These are phyloP conservation scores for Agastache rugosa DNA, from an alignment of 257 asterid genomes.

Conservation along the genomic window DNA sequence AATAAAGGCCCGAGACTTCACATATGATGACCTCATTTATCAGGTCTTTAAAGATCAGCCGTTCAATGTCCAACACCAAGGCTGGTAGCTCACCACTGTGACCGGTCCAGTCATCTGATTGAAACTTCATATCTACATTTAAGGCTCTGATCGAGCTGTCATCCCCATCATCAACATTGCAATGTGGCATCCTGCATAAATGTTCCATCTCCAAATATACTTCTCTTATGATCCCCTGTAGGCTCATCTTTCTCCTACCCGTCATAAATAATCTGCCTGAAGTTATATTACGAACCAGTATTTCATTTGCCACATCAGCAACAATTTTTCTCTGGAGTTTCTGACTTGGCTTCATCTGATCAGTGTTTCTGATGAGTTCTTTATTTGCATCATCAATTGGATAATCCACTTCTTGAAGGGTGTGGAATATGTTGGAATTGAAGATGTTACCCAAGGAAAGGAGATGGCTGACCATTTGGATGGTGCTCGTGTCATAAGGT, in stretches of 20 bases:
- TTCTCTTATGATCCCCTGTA: conserved; percentile 58
- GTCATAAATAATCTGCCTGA: conserved; percentile 38
- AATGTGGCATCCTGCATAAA: conserved; percentile 44
- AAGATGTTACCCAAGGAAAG: conserved; percentile 53
- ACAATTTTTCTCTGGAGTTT: conserved; percentile 58
- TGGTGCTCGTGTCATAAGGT: conserved; percentile 40
- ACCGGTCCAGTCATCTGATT: conserved; percentile 64
- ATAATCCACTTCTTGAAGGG: conserved; percentile 62
- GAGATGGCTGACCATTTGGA: conserved; percentile 47
- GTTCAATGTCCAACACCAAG: conserved; percentile 80
- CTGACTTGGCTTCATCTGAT: conserved; percentile 37
- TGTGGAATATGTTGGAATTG: conserved; percentile 54
- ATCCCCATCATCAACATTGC: conserved; percentile 54
- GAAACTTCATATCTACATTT: conserved; percentile 59
- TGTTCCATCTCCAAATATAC: conserved; percentile 55
- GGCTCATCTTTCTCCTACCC: conserved; percentile 42
- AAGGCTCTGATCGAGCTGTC: conserved; percentile 51
- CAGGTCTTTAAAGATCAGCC: conserved; percentile 83
- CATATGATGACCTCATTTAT: conserved; percentile 67
- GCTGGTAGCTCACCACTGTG: conserved; percentile 57
- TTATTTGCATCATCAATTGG: conserved; percentile 27
- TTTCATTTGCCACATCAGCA: conserved; percentile 68
- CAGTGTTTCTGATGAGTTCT: conserved; percentile 34
- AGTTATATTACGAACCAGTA: conserved; percentile 52
- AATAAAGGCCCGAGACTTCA: conserved; percentile 42